Conservation (phyloP, 176 grass and related monocot species). For the Carex cristatella region DNA sequence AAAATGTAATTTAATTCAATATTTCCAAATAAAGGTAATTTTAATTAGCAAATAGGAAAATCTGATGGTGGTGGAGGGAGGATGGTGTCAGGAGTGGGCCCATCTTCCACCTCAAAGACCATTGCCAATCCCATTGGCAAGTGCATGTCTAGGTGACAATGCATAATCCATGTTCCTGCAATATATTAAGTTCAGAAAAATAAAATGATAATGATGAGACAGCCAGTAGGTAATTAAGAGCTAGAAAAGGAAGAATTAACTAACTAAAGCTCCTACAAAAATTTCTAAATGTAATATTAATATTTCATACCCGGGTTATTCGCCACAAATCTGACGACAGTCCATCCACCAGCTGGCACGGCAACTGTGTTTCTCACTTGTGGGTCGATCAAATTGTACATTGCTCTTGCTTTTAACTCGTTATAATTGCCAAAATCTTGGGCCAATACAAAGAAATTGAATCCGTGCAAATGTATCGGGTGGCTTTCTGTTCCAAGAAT, state of each 20-base stretch:
- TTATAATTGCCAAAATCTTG: constrained; percentile 48
- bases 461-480: constrained; percentile 50
- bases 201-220: no score
- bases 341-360: constrained; percentile 51
- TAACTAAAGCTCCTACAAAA: no score
- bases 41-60: constrained; percentile 33
- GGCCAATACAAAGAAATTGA: constrained; percentile 45
- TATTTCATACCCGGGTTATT: constrained; percentile 40
- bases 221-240: no score
- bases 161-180: constrained; percentile 44
- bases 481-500: constrained; percentile 45
- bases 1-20: no score
- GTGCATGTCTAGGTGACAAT: constrained; percentile 58
- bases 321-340: constrained; percentile 51
- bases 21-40: not conserved
- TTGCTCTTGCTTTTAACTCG: not conserved
- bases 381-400: constrained; percentile 48
- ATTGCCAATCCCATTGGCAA: constrained; percentile 48
- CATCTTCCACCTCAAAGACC: constrained; percentile 50
- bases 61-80: constrained; percentile 49
- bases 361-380: constrained; percentile 71
- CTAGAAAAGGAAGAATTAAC: not conserved
- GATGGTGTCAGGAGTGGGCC: constrained; percentile 37
- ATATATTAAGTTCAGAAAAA: no score
- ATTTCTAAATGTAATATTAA: no score